These are phyloP conservation scores for Capillidium heterosporum DNA, from an alignment of 371 early-diverging fungal genomes.

Conservation along the genomic window DNA sequence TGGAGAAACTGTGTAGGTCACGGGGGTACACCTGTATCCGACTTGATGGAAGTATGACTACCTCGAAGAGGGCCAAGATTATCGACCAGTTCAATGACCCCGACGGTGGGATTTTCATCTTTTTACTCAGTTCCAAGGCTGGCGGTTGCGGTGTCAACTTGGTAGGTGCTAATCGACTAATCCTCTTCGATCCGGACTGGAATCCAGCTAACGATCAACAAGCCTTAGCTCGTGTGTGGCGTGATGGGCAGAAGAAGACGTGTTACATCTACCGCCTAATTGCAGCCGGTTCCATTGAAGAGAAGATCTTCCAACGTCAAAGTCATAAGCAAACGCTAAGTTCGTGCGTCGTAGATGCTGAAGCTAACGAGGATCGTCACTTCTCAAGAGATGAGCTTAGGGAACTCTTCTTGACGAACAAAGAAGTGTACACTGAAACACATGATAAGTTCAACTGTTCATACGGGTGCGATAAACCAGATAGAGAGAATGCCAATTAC, in stretches of 20 bases:
- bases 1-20: conserved; percentile 66
- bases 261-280: conserved; percentile 93
- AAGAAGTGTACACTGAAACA: conserved; percentile 68
- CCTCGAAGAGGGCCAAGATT: conserved; percentile 73
- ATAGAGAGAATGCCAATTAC: conserved; percentile 43
- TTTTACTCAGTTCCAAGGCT: conserved; percentile 89
- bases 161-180: conserved; percentile 89
- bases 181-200: conserved; percentile 80
- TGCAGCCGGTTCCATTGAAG: conserved; percentile 90
- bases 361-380: conserved; percentile 75
- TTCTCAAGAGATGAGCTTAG: conserved; percentile 79
- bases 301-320: conserved; percentile 94
- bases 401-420: conserved; percentile 67
- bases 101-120: conserved; percentile 64
- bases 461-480: conserved; percentile 33
- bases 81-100: conserved; percentile 93
- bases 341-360: conserved; percentile 88
- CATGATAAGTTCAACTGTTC: conserved; percentile 91
- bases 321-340: conserved; percentile 75
- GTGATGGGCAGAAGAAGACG: conserved; percentile 89
- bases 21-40: conserved; percentile 60
- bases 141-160: conserved; percentile 97
- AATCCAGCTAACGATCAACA: conserved; percentile 37
- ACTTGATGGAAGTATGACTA: conserved; percentile 85
- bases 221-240: conserved; percentile 90